Evolutionary conservation across 2,329 filamentous ascomycete genomes (phyloP), one percentile per base, ranked within the genome.

Genomic region (Fusarium sublunatum): DNA sequence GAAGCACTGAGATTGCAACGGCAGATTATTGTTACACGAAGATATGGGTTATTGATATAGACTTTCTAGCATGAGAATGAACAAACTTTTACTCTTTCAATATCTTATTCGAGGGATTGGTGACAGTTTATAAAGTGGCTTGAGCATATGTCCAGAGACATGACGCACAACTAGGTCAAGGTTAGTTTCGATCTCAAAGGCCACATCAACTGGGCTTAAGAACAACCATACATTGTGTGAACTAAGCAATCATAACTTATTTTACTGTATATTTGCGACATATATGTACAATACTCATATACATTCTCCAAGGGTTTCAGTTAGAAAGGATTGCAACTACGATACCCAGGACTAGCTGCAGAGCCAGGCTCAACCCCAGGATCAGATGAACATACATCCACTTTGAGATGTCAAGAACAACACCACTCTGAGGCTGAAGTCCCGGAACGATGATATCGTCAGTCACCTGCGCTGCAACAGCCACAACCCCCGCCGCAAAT

Each of bases 401-500:
- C 15, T 73, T 64, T 2, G 65, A 69, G 19, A 78, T 72, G 1
- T 75, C 69, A 6, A 78, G 60, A 19, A 58, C 55, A 35, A 74
- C 70, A 2, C 74, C 76, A 32, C 70, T 70, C 43, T 71, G 55
- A 1, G 77, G 77, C 42, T 69, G 61, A 22, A 68, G 51, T 3
- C 77, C 77, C 1, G 58, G 51, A 2, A 71, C 58, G 3, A 58
- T 32, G 13, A 77, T 19, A 24, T 60, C 49, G 3, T 57, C 28
- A 60, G 77, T 76, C 32, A 45, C 68, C 53, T 74, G 67, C 0
- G 76, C 74, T 4, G 71, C 71, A 15, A 74, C 63, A 38, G 71
- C 74, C 1, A 79, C 57, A 7, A 77, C 74, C 3, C 77, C 78
- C 0, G 75, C 67, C 4, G 76, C 69, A 47, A 77, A 82, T 2